Evolutionary conservation across 305 asterid species (phyloP), one percentile per base, ranked within the genome.

Genomic region (Fraxinus platypoda): DNA sequence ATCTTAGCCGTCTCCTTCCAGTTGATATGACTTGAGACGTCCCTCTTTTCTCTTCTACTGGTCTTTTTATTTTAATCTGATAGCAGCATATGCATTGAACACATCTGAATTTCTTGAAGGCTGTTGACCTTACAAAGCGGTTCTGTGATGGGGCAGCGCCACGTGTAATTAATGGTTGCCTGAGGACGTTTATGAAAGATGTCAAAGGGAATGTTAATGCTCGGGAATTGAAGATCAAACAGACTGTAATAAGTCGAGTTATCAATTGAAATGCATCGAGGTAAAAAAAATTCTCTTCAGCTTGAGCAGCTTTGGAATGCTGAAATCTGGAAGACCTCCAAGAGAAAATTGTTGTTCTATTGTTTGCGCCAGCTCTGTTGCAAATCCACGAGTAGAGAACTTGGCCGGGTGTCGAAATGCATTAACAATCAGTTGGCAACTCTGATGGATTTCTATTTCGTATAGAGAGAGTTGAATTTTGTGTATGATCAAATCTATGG

Each of bases 101-200:
- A 31, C 57, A 68, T 43, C 7, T 13, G 57, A 74, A 62, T 71
- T 78, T 85, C n/a, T 80, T 84, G 83, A 82, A 94, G 98, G 98
- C 97, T 71, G 97, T 95, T 83, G 99, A 94, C 87, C 97, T 95
- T 84, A 97, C 98, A 2, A 95, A 95, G 87, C 89, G 98, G 70
- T 95, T 93, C 90, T 95, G 99, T 83, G 99, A 94, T 81, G 99
- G 99, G 84, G 88, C 97, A 31, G 97, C 97, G 3, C 99, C 99
- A 80, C 99, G 98, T 9, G 64, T 93, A 70, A 83, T 95, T 79
- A 95, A 95, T 82, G 99, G 98, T 26, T 95, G 98, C 83, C 92
- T 95, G 82, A 85, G 98, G 85, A 92, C 93, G 80, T 92, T 89
- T 78, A 49, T 94, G 70, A 88, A 85, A 86, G 90, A 90, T 73